A percentile compares a stretch with the other conserved stretches of the same genome.
Evolutionary conservation across 2,329 filamentous ascomycete species (phyloP).

Genomic region (Epichloe sylvatica): DNA sequence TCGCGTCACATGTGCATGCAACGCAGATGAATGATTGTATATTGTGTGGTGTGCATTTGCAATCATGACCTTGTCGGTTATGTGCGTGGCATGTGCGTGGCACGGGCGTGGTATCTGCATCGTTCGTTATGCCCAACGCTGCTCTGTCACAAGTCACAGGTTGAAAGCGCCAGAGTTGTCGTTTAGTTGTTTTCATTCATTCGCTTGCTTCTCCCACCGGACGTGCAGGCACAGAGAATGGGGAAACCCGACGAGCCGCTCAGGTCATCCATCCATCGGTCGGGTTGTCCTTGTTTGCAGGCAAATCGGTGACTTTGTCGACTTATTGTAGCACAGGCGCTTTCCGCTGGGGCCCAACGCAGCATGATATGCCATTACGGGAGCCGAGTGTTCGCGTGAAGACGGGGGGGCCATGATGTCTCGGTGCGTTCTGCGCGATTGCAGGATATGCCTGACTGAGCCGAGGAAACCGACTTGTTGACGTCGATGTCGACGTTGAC

Average conservation of each 20-base stretch:
- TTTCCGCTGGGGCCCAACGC: neutral
- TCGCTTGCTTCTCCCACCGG: neutral
- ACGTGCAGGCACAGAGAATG: neutral
- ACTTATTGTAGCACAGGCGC: neutral
- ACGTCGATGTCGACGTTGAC: too few species aligned
- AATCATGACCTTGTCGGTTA: neutral
- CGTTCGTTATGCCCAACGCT: neutral
- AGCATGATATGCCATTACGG: neutral
- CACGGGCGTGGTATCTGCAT: neutral
- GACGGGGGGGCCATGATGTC: neutral
- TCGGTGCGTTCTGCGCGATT: too few species aligned
- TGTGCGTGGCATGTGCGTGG: neutral
- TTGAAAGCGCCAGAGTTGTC: neutral
- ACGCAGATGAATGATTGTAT: neutral
- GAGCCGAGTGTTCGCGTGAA: neutral
- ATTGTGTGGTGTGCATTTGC: neutral
- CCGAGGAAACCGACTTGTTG: too few species aligned
- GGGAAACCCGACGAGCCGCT: neutral
- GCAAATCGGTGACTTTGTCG: neutral
- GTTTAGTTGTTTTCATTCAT: neutral
- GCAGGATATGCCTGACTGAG: too few species aligned
- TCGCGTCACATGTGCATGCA: neutral
- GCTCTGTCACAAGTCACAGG: neutral
- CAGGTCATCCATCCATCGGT: neutral
- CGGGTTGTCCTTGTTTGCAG: neutral